Percentiles rank a stretch among this genome's conserved stretches.
Conservation (phyloP, 192 early-diverging fungal genomes). For the Rhizoclosmatium sp. region DNA sequence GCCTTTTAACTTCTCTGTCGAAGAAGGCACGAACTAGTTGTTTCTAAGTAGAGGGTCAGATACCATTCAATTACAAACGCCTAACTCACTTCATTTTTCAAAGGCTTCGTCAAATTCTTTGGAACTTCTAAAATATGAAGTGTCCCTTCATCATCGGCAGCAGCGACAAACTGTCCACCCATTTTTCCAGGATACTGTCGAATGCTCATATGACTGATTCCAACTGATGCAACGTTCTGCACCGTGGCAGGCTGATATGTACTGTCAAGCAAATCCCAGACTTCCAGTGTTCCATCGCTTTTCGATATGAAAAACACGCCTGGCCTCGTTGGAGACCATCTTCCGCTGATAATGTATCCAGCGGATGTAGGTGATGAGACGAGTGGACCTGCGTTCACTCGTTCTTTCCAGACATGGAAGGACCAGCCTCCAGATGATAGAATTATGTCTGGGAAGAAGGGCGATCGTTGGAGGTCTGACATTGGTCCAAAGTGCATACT, state of each 20-base stretch:
- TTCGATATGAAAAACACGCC: slow-evolving; percentile 70
- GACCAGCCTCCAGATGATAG: slow-evolving; percentile 68
- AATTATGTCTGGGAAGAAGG: slow-evolving; percentile 69
- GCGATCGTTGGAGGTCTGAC: slow-evolving; percentile 65
- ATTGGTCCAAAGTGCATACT: slow-evolving; percentile 64
- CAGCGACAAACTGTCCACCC: slow-evolving; percentile 63
- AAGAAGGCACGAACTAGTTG: slow-evolving; percentile 54
- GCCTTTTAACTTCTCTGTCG: slow-evolving; percentile 60
- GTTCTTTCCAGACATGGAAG: slow-evolving; percentile 69
- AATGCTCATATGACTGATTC: slow-evolving; percentile 58
- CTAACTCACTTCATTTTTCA: slow-evolving; percentile 63
- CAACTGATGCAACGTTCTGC: slow-evolving; percentile 60
- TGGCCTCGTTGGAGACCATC: slow-evolving; percentile 69
- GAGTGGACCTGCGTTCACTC: slow-evolving; percentile 56
- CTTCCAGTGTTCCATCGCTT: slow-evolving; percentile 65
- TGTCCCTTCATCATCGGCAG: slow-evolving; percentile 70
- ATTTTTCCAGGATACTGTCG: slow-evolving; percentile 56
- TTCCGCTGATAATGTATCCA: slow-evolving; percentile 54
- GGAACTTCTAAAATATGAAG: slow-evolving; percentile 71
- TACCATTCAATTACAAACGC: neutral
- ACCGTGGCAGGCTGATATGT: slow-evolving; percentile 59
- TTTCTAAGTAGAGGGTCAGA: slow-evolving; percentile 44
- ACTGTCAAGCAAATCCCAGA: slow-evolving; percentile 70
- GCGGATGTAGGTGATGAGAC: slow-evolving; percentile 50
- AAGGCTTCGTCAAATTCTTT: slow-evolving; percentile 54